Percentiles rank a stretch among this genome's conserved stretches.
Evolutionary conservation across 2,329 filamentous ascomycete genomes (phyloP).

Genomic region (Cladophialophora carrionii): DNA sequence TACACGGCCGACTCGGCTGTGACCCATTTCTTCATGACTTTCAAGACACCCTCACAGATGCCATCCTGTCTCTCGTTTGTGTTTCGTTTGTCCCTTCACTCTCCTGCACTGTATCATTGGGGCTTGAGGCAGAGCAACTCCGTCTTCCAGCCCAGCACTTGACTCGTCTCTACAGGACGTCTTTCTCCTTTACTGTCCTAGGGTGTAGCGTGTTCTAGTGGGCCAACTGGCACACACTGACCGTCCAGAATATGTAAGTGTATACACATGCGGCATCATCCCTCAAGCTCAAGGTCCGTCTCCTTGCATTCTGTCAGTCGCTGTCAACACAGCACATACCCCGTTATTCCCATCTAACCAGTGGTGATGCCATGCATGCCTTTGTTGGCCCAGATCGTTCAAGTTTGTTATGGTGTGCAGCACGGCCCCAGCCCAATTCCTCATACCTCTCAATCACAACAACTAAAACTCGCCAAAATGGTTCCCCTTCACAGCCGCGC

Average conservation of each 20-base stretch:
- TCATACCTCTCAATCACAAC: slow-evolving; percentile 1
- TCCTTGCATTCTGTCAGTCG: slow-evolving; percentile 13
- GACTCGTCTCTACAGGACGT: background rate
- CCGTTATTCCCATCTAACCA: slow-evolving; percentile 7
- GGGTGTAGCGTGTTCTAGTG: background rate
- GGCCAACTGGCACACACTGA: background rate
- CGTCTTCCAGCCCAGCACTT: background rate
- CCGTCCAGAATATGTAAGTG: background rate
- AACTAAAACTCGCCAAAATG: background rate
- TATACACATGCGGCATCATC: background rate
- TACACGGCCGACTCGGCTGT: background rate
- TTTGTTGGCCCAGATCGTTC: slow-evolving; percentile 1
- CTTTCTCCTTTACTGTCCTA: background rate
- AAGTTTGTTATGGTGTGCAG: slow-evolving; percentile 15
- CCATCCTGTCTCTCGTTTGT: background rate
- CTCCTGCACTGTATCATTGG: background rate
- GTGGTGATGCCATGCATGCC: slow-evolving; percentile 13
- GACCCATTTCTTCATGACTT: background rate
- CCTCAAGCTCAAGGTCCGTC: background rate
- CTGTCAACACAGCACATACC: slow-evolving; percentile 6
- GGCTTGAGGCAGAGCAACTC: background rate
- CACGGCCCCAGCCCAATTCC: slow-evolving; percentile 14
- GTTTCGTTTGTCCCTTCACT: background rate
- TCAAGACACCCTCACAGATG: slow-evolving; percentile 2
- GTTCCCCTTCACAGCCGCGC: background rate